phyloP scores from a whole-genome alignment of 2,329 filamentous ascomycete species.

The Didymella lethalis region DNA sequence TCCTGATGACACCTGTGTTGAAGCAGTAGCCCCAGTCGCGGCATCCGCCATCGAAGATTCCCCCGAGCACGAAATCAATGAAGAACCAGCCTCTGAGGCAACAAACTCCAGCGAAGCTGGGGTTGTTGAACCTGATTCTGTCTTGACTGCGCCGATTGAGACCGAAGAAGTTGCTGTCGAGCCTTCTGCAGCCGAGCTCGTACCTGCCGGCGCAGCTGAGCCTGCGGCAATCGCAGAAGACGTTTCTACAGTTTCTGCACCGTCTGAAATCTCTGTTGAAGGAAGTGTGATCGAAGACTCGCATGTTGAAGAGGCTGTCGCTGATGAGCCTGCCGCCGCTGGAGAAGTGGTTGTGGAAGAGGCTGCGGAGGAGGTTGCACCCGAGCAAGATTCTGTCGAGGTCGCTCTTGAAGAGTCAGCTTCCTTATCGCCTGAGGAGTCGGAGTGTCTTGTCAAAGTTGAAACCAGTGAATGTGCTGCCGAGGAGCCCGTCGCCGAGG shows the following conservation, averaged over 20 bases:
- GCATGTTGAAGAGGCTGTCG: neutral
- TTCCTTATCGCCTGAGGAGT: neutral
- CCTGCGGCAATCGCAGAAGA: neutral
- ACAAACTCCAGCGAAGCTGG: neutral
- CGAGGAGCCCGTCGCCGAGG: too few relatives aligned
- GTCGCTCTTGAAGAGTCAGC: neutral
- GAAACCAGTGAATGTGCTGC: too few relatives aligned
- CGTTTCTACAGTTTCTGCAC: neutral
- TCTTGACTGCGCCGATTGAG: neutral
- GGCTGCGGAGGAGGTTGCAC: neutral
- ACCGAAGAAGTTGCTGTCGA: neutral
- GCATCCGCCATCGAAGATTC: neutral
- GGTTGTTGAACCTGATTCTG: constrained; percentile 1
- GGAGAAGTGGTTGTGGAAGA: neutral
- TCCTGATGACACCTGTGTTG: neutral
- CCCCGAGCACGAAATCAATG: neutral
- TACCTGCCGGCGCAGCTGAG: neutral
- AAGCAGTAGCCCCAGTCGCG: neutral
- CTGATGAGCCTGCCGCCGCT: neutral
- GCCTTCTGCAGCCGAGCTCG: neutral
- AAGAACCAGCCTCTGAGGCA: neutral
- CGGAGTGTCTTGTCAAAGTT: too few relatives aligned
- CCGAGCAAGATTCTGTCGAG: neutral
- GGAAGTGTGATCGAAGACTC: neutral
- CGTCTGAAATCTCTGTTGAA: neutral